Evolutionary conservation across 345 rosid species (phyloP).

Genomic region (Turnera subulata): DNA sequence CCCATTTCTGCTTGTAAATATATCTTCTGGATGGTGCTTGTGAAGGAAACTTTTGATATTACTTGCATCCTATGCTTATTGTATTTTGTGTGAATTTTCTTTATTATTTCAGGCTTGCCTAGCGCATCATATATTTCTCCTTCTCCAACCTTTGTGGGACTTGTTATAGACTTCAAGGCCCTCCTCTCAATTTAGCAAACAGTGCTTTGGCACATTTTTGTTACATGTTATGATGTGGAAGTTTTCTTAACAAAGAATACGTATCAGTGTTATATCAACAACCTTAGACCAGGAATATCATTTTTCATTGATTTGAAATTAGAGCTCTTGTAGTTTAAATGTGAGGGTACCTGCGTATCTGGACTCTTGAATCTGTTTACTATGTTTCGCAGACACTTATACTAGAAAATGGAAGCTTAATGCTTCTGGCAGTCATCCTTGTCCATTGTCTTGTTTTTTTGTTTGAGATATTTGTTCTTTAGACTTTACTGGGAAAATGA

Average conservation of each 20-base stretch:
- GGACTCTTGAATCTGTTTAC: background rate
- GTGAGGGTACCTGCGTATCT: too few species aligned
- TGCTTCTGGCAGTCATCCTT: background rate
- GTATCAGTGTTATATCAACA: too few species aligned
- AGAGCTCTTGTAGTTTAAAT: too few species aligned
- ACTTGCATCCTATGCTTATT: background rate
- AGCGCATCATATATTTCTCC: too few species aligned
- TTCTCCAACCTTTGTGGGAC: too few species aligned
- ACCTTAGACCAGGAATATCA: background rate
- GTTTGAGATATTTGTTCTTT: background rate
- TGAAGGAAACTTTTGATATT: conserved; percentile 3
- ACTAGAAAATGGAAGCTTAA: conserved; percentile 1
- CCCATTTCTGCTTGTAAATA: conserved; percentile 14
- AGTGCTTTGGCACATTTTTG: background rate
- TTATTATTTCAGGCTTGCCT: too few species aligned
- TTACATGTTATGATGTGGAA: too few species aligned
- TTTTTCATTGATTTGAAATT: background rate
- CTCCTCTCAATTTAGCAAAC: background rate
- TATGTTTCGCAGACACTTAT: background rate
- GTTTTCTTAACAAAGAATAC: too few species aligned
- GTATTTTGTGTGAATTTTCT: background rate
- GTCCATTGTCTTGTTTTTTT: background rate
- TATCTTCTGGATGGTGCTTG: conserved; percentile 1
- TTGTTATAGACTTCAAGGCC: too few species aligned
- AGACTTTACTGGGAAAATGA: background rate